A percentile compares a stretch with the other conserved stretches of the same genome.
These are phyloP conservation scores for Septoria linicola DNA, from an alignment of 2,329 filamentous ascomycete species.

Conservation along the genomic window DNA sequence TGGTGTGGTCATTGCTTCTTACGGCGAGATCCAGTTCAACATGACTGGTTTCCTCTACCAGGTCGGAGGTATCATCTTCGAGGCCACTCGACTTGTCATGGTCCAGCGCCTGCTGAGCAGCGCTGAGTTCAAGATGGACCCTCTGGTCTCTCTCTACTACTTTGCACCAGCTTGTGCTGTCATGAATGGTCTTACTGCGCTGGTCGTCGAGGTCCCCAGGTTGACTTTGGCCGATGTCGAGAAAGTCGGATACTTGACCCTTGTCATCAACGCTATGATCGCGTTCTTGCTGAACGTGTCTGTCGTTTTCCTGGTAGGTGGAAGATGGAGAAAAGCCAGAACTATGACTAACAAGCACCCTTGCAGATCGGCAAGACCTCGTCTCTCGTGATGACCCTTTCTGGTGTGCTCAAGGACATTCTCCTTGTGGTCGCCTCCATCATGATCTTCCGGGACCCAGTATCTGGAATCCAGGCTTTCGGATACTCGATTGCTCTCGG, in stretches of 20 bases:
- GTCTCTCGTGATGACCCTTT: conserved; percentile 80
- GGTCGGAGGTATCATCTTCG: conserved; percentile 73
- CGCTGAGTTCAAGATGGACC: conserved; percentile 88
- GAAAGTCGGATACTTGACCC: conserved; percentile 68
- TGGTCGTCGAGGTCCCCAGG: conserved; percentile 71
- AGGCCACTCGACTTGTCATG: conserved; percentile 80
- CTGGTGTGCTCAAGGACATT: conserved; percentile 85
- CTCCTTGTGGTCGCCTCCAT: conserved; percentile 77
- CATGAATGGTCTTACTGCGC: conserved; percentile 74
- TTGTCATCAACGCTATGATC: conserved; percentile 73
- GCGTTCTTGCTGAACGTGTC: conserved; percentile 83
- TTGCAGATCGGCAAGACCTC: conserved; percentile 81
- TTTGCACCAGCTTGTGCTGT: conserved; percentile 79
- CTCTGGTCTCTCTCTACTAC: conserved; percentile 84
- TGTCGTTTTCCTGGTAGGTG: conserved; percentile 77
- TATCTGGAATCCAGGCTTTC: conserved; percentile 74
- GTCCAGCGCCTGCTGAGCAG: conserved; percentile 79
- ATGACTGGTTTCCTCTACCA: conserved; percentile 77
- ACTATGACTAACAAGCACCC: background rate
- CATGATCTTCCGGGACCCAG: conserved; percentile 75
- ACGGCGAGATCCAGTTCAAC: conserved; percentile 94
- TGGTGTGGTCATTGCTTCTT: conserved; percentile 89
- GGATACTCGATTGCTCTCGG: conserved; percentile 77
- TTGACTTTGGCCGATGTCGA: conserved; percentile 69
- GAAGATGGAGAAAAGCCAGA: background rate